Evolutionary conservation across 768 basidiomycete genomes (phyloP), one percentile per base, ranked within the genome.

Genomic region (Termitomyces sp.): DNA sequence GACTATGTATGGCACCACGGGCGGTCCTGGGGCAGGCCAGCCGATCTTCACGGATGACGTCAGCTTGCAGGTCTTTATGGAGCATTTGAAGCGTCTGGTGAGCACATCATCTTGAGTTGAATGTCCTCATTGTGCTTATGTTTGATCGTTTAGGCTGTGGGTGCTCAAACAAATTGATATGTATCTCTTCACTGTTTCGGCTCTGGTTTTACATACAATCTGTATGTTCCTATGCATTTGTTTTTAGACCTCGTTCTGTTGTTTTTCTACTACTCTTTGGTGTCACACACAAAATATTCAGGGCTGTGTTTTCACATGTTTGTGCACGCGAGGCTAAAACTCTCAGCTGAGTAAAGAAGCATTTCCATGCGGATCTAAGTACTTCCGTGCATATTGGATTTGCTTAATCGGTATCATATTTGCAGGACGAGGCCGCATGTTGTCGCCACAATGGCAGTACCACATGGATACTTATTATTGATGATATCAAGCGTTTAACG

Each of bases 1-100:
- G 60, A 84, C 84, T 57, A 92, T 95, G 85, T 95, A 95, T 71
- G 92, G 93, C n/a, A 81, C 85, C 4, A 79, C 82, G 9, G 79
- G 84, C 14, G 81, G 82, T 19, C 82, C 83, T 10, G 80, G 80
- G 9, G 75, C 82, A 2, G 95, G 95, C 5, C 90, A 94, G 71
- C 92, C 94, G 16, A 98, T 99, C 71, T 97, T 98, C 71, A 99
- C 97, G 54, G 97, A 98, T 69, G 96, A 99, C 71, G 96, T 98
- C 60, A 97, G 93, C 69, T 82, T 98, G 74, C 92, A 95, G 71
- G 90, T 95, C 55, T 96, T 97, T 78, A 95, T 95, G 95, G 95
- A 97, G 67, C 92, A 95, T 76, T 76, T 98, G 73, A 97, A 96
- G 72, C 86, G 94, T 66, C 73, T 98, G 77, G 95, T 89, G 64